A percentile compares a stretch with the other conserved stretches of the same genome.
These are phyloP conservation scores for Xylaria sp. DNA, from an alignment of 2,329 filamentous ascomycete species.

Conservation along the genomic window DNA sequence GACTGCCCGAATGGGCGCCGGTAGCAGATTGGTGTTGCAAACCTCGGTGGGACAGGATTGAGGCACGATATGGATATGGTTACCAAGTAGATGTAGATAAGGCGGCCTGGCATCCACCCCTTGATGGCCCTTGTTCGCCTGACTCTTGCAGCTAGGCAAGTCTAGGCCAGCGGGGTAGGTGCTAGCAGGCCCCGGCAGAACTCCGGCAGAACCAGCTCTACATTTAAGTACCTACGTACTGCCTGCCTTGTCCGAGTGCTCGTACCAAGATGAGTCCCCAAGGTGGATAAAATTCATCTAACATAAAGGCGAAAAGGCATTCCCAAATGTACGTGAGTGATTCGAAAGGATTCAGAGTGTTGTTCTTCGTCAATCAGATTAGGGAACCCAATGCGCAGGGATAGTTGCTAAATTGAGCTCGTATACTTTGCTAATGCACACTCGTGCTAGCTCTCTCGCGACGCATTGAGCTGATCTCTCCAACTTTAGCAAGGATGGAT, in stretches of 20 bases:
- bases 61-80: slow-evolving; percentile 11
- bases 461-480: no score
- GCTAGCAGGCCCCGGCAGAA: slow-evolving; percentile 34
- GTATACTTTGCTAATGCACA: background rate
- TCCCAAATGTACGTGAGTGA: background rate
- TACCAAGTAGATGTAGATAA: background rate
- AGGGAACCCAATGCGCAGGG: background rate
- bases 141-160: slow-evolving; percentile 30
- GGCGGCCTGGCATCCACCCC: background rate
- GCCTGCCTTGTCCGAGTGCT: no score
- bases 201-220: slow-evolving; percentile 30
- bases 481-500: background rate
- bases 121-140: slow-evolving; percentile 10
- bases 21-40: slow-evolving; percentile 23
- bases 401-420: background rate
- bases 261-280: no score
- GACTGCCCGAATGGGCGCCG: slow-evolving; percentile 33
- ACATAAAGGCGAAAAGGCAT: background rate
- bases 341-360: background rate
- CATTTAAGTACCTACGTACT: background rate
- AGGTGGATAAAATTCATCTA: no score
- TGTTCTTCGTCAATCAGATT: background rate
- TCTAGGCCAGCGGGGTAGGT: slow-evolving; percentile 31
- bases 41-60: slow-evolving; percentile 21
- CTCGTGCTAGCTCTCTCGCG: background rate